Base-by-base conservation (phyloP, 2,329 filamentous ascomycete genomes). In the Fusarium sp. region DNA sequence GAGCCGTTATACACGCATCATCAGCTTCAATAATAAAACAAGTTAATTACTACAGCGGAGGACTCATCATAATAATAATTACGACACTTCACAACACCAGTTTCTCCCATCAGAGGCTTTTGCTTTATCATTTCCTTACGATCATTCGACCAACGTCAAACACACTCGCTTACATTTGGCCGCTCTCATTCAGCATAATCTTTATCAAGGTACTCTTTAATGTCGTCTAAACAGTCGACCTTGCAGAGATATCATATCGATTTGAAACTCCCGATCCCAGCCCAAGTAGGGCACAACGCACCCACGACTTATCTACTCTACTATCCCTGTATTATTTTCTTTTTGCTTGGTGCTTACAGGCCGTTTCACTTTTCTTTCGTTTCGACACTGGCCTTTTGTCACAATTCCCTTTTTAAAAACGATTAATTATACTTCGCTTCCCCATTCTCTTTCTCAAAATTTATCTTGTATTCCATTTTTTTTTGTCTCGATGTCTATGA, bases 21-120 rank as follows among this genome's bases (percentile, higher is more conserved):
- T 81, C 86, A 87, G 82, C 86, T 85, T 82, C 80, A 83, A 83
- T 86, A 83, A 79, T 82, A 84, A 58, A 54, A 56, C 40, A 34
- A 58, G 52, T 63, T 58, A 45, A 40, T 50, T 43, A 47, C 40
- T 43, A 57, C 54, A 47, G 44, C 40, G 34, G 52, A 69, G 51
- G 63, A 42, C 34, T 38, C 43, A 72, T 47, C 40, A 72, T 49
- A 67, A 42, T 52, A 53, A 71, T 42, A 53, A 56, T 56, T 22
- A 46, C 51, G 38, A 64, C 59, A 22, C 55, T 57, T 52, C 59
- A 52, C 30, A 62, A 49, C 61, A 62, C 42, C 44, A 58, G 32
- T 46, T 45, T 50, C 60, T 45, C 55, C 38, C 38, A 49, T 49
- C 52, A 30, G 38, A 46, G 42, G 42, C 38, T 46, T 52, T 25